Evolutionary conservation across 1,284 basidiomycete genomes (phyloP).

Genomic region (Omphalotus olearius): DNA sequence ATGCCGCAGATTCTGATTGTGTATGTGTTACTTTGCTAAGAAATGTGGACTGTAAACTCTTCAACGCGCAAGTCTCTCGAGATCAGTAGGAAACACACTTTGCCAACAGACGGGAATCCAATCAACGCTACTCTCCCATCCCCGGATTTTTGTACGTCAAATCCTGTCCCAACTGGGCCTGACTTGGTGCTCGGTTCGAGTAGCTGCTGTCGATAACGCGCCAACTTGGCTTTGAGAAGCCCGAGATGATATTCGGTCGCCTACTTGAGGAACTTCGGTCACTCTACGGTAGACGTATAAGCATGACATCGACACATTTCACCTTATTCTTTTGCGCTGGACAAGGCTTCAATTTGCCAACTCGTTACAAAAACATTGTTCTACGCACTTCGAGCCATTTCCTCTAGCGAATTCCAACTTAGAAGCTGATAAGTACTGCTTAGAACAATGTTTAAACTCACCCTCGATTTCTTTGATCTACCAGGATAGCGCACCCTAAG

Average conservation of each 20-base stretch:
- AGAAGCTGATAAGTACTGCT: neutral
- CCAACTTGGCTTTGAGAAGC: conserved; percentile 87
- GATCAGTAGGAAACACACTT: conserved; percentile 36
- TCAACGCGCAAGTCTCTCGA: conserved; percentile 12
- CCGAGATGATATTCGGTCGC: conserved; percentile 91
- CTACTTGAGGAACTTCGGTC: conserved; percentile 37
- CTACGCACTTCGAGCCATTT: conserved; percentile 88
- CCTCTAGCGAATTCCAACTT: conserved; percentile 51
- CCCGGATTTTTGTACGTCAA: conserved; percentile 92
- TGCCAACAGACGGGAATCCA: conserved; percentile 93
- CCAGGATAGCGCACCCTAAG: conserved; percentile 3
- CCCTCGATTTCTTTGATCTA: conserved; percentile 94
- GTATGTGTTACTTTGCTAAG: conserved; percentile 93
- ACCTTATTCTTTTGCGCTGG: conserved; percentile 92
- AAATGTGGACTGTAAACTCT: conserved; percentile 72
- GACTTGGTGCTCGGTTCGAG: conserved; percentile 84
- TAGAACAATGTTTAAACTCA: conserved; percentile 33
- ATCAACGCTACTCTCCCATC: conserved; percentile 93
- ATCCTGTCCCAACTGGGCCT: conserved; percentile 80
- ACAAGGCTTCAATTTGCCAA: conserved; percentile 13
- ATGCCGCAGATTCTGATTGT: conserved; percentile 83
- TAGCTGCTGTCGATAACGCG: conserved; percentile 86
- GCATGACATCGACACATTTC: neutral
- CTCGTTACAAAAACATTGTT: neutral
- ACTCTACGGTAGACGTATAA: neutral